Evolutionary conservation across 2,329 filamentous ascomycete genomes (phyloP), one percentile per base, ranked within the genome.

Genomic region (Raffaelea deltoideospora): DNA sequence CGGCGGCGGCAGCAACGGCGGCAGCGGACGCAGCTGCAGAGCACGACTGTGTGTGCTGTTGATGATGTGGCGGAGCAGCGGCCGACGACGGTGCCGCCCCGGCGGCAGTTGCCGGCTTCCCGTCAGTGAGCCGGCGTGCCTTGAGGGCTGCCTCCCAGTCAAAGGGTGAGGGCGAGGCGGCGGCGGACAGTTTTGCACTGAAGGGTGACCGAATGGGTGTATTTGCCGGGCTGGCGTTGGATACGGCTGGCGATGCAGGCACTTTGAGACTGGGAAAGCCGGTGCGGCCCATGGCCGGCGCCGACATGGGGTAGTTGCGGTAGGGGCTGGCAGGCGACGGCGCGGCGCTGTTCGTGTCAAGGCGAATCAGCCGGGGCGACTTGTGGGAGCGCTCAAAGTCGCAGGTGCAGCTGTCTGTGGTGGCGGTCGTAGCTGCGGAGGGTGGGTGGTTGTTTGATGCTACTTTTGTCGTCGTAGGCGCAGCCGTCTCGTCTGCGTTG

Each of bases 151-250:
- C 60, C 41, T 81, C 78, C 82, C 81, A 87, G 53, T 90, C 82
- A 43, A 81, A 82, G 9, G 80, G 79, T 10, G 83, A 85, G 42
- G 72, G 65, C 22, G 72, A 56, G 29, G 69, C 73, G 39, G n/a
- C n/a, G n/a, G n/a, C n/a, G n/a, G n/a, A n/a, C n/a, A n/a, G n/a
- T n/a, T 65, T 59, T 31, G 77, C 74, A 48, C 76, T 81, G 51
- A 82, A 90, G 0, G 87, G 84, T 22, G 86, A 90, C 19, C 76
- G 68, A 45, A 76, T 59, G 11, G 83, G 82, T 17, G 83, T 85
- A 45, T 82, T 74, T 38, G 68, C 37, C 21, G 35, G 38, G 20
- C 44, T 45, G 27, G 45, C 53, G 40, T 64, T 67, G 29, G 80
- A 82, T 45, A 79, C 69, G 31, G 69, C 65, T 18, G 82, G 82